A percentile compares a stretch with the other conserved stretches of the same genome.
Evolutionary conservation across 2,329 filamentous ascomycete species (phyloP).

Genomic region (Pseudopithomyces chartarum): DNA sequence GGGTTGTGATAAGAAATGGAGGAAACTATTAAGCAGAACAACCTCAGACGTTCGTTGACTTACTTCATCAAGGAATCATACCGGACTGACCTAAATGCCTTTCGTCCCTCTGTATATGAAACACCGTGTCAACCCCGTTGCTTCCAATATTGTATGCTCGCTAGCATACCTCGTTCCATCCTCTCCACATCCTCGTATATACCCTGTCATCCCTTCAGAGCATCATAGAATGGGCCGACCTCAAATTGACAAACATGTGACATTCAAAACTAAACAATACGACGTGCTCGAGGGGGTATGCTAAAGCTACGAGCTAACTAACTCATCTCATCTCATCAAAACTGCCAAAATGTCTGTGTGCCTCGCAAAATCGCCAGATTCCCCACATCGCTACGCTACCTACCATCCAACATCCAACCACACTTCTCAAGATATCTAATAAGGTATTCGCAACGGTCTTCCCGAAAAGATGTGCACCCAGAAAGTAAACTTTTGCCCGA

Average conservation of each 20-base stretch:
- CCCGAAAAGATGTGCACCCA: slow-evolving; percentile 12
- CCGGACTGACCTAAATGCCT: no score
- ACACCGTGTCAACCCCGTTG: no score
- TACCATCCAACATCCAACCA: not conserved
- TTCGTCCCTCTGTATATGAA: no score
- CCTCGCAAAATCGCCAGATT: not conserved
- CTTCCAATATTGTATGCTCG: no score
- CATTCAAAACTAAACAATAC: slow-evolving; percentile 6
- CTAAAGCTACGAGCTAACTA: slow-evolving; percentile 4
- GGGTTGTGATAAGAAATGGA: no score
- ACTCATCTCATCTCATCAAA: slow-evolving; percentile 7
- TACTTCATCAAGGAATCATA: no score
- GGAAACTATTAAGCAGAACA: no score
- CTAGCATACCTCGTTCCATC: no score
- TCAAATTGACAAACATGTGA: not conserved
- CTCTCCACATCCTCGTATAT: no score
- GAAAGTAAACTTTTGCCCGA: slow-evolving; percentile 14
- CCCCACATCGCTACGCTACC: not conserved
- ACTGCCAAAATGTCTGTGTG: not conserved
- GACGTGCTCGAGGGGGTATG: slow-evolving; percentile 8
- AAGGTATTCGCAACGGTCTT: slow-evolving; percentile 6
- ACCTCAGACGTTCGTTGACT: no score
- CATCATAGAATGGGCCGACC: not conserved
- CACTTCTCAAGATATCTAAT: slow-evolving; percentile 2
- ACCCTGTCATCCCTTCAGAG: not conserved